Base-by-base conservation (phyloP, 371 early-diverging fungal genomes). In the Syncephalastrum monosporum region DNA sequence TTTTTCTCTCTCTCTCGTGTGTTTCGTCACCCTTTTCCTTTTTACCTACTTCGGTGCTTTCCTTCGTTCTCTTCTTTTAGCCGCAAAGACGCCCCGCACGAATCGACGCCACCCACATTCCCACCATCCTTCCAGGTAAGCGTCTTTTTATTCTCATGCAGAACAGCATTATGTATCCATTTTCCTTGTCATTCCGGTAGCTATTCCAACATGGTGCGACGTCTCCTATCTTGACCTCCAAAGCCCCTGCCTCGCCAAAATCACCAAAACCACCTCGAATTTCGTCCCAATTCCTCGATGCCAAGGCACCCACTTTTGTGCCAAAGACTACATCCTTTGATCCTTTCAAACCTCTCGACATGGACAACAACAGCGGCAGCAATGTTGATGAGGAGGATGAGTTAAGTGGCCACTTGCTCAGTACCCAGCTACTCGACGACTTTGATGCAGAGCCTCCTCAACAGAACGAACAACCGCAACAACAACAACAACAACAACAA, bases 401-500 rank as follows among this genome's bases (percentile, higher is more conserved):
- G 19, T 29, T 66, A 8, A 66, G 59, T 38, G 43, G 47, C 15
- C 53, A 59, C 45, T 42, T 66, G 16, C 44, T 57, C 1, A 61
- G 58, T 27, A 38, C 55, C 7, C 57, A 58, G 17, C 16, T 66
- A 10, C 50, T 61, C 33, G 61, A 65, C 23, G 66, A 66, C 25
- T 50, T 63, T 48, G 59, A 63, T 44, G 43, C 42, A 46, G 59
- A 53, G 14, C 42, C 45, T 4, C 46, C 12, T 13, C 4, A 38
- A 15, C 46, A 27, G 19, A 33, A 14, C 19, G 25, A 51, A 8
- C 46, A 43, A 7, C 52, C 41, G 53, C 33, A 0, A n/a, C 59
- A 8, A 27, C 45, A 13, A 52, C 53, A 21, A 27, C 57, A 14
- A 42, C 55, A 25, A 16, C 43, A 14, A 46, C 50, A 23, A 47